phyloP scores from a whole-genome alignment of 805 yeast genomes.

The Kurtzmaniella cleridarum region DNA sequence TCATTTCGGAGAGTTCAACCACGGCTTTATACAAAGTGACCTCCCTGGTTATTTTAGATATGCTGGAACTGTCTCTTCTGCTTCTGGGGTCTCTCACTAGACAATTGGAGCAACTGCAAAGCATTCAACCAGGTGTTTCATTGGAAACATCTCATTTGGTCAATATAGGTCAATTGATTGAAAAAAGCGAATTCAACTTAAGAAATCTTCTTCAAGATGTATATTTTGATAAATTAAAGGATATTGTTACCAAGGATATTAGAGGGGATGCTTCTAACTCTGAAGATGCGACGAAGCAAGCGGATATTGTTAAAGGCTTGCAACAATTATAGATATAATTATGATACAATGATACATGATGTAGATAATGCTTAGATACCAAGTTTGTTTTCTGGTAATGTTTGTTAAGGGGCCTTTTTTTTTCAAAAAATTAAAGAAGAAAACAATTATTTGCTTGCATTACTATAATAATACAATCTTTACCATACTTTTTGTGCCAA shows the following conservation, averaged over 20 bases:
- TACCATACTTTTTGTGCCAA: no score
- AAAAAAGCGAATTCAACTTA: conserved; percentile 81
- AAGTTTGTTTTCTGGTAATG: background rate
- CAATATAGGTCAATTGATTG: conserved; percentile 79
- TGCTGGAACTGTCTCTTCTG: conserved; percentile 37
- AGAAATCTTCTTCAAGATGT: conserved; percentile 88
- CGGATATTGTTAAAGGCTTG: conserved; percentile 35
- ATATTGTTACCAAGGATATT: conserved; percentile 54
- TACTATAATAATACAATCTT: no score
- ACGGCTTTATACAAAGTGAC: conserved; percentile 64
- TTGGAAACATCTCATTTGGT: conserved; percentile 69
- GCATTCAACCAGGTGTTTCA: conserved; percentile 28
- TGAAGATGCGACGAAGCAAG: conserved; percentile 27
- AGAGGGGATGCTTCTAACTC: conserved; percentile 29
- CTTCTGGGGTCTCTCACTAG: conserved; percentile 84
- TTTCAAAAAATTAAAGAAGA: no score
- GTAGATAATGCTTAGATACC: background rate
- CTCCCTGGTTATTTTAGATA: conserved; percentile 78
- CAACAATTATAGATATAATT: conserved; percentile 20
- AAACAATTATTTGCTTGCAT: no score
- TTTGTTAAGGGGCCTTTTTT: no score
- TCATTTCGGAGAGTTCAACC: conserved; percentile 34
- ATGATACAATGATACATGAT: background rate
- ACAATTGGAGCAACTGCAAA: conserved; percentile 59
- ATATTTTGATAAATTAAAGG: conserved; percentile 91